Percentiles rank a stretch among this genome's conserved stretches.
Evolutionary conservation across 495 filamentous ascomycete species (phyloP).

Genomic region (Penicillium bovifimosum): DNA sequence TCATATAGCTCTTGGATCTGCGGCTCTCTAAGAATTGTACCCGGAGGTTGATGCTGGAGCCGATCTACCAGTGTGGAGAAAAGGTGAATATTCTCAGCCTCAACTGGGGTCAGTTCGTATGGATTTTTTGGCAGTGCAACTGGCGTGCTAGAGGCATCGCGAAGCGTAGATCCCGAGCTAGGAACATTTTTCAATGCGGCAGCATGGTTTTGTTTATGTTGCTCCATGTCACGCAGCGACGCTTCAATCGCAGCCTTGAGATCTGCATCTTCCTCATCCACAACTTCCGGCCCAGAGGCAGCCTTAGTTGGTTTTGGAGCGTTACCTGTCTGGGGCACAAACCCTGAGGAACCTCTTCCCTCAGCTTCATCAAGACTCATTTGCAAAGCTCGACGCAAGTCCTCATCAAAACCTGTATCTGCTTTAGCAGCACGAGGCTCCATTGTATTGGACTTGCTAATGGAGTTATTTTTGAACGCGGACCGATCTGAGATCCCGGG

Average conservation of each 20-base stretch:
- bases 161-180: slow-evolving; percentile 31
- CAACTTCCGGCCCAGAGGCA: slow-evolving; percentile 28
- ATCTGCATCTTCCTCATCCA: slow-evolving; percentile 73
- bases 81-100: slow-evolving; percentile 95
- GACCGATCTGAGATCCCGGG: slow-evolving; percentile 40
- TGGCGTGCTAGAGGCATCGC: slow-evolving; percentile 20
- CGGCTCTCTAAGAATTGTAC: slow-evolving; percentile 89
- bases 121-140: slow-evolving; percentile 71
- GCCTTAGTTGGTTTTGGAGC: slow-evolving; percentile 37
- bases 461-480: slow-evolving; percentile 47
- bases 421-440: slow-evolving; percentile 83
- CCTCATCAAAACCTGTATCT: slow-evolving; percentile 87
- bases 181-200: slow-evolving; percentile 65
- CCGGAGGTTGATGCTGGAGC: slow-evolving; percentile 89
- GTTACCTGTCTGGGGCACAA: slow-evolving; percentile 58
- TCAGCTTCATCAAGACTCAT: slow-evolving; percentile 96
- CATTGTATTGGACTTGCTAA: slow-evolving; percentile 59
- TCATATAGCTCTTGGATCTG: slow-evolving; percentile 98
- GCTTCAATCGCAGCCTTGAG: slow-evolving; percentile 94
- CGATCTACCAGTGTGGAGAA: slow-evolving; percentile 93
- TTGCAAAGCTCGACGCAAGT: slow-evolving; percentile 83
- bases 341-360: slow-evolving; percentile 62
- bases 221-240: slow-evolving; percentile 95
- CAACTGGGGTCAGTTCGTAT: slow-evolving; percentile 88
- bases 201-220: slow-evolving; percentile 89